Conservation (phyloP, 495 filamentous ascomycete species). For the Xylaria sp. region DNA sequence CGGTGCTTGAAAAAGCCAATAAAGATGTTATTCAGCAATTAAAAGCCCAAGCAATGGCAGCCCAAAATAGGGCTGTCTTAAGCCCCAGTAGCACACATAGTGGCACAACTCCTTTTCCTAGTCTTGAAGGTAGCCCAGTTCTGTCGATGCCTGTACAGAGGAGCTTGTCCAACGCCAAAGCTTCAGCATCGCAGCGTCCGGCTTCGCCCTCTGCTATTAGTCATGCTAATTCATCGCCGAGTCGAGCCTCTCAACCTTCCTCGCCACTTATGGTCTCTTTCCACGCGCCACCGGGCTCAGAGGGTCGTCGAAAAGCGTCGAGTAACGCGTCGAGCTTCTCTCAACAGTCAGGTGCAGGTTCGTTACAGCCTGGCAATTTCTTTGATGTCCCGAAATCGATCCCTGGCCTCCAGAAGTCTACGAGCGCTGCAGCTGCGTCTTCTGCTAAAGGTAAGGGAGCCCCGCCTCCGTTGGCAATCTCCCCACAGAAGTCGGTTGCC, state of each 20-base stretch:
- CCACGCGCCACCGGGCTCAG: slow-evolving; percentile 68
- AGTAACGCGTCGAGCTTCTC: slow-evolving; percentile 86
- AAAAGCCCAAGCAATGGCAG: slow-evolving; percentile 82
- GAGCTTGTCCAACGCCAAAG: slow-evolving; percentile 79
- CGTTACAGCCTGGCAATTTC: slow-evolving; percentile 75
- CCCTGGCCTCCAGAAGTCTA: slow-evolving; percentile 64
- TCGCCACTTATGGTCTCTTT: slow-evolving; percentile 94
- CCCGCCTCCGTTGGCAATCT: slow-evolving; percentile 55
- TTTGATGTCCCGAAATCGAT: slow-evolving; percentile 72
- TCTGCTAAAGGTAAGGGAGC: slow-evolving; percentile 76
- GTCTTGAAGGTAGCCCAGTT: slow-evolving; percentile 85
- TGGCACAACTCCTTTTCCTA: slow-evolving; percentile 60
- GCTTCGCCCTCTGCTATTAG: slow-evolving; percentile 82
- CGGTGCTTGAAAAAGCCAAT: slow-evolving; percentile 96
- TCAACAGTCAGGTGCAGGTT: slow-evolving; percentile 70
- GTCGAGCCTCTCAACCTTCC: slow-evolving; percentile 87
- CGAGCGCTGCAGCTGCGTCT: slow-evolving; percentile 67
- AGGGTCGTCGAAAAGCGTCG: slow-evolving; percentile 69
- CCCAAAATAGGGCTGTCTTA: slow-evolving; percentile 57
- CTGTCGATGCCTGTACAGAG: slow-evolving; percentile 80
- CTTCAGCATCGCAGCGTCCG: slow-evolving; percentile 67
- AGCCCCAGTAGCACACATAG: slow-evolving; percentile 52
- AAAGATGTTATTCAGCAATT: slow-evolving; percentile 98
- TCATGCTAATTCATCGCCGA: slow-evolving; percentile 85
- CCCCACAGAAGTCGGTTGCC: slow-evolving; percentile 57